Percentiles rank a stretch among this genome's conserved stretches.
Evolutionary conservation across 768 basidiomycete species (phyloP).

Genomic region (Phylloporus arenicola): DNA sequence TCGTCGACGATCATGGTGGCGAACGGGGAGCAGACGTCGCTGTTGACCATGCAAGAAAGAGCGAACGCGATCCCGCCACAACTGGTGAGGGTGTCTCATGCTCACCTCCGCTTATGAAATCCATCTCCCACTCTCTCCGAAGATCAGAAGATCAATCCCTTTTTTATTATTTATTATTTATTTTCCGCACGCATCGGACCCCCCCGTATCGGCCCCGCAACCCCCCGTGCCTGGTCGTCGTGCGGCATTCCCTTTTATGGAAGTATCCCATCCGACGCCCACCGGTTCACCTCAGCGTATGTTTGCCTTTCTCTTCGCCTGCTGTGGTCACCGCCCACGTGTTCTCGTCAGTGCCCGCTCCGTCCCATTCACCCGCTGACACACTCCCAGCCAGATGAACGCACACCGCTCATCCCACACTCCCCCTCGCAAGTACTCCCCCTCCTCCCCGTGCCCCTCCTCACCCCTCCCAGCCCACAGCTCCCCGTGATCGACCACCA

Average conservation of each 20-base stretch:
- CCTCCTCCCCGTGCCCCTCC: not conserved
- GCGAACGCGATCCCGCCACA: slow-evolving; percentile 38
- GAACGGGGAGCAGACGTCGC: slow-evolving; percentile 45
- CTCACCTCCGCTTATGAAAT: slow-evolving; percentile 40
- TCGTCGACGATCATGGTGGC: slow-evolving; percentile 52
- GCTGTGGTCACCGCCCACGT: slow-evolving; percentile 21
- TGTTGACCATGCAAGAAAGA: slow-evolving; percentile 48
- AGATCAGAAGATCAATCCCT: slow-evolving; percentile 30
- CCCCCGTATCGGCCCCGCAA: slow-evolving; percentile 17
- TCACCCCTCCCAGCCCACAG: slow-evolving; percentile 18
- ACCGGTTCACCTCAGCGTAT: slow-evolving; percentile 12
- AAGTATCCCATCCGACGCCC: not conserved
- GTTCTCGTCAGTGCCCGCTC: slow-evolving; percentile 11
- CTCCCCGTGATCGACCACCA: slow-evolving; percentile 43
- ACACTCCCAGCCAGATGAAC: slow-evolving; percentile 15
- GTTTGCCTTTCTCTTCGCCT: slow-evolving; percentile 26
- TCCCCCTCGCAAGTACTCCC: slow-evolving; percentile 20
- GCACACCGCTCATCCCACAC: slow-evolving; percentile 27
- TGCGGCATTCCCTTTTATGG: slow-evolving; percentile 12
- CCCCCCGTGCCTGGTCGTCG: slow-evolving; percentile 29
- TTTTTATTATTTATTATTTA: slow-evolving; percentile 1
- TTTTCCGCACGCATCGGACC: slow-evolving; percentile 27
- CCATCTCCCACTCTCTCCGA: slow-evolving; percentile 23
- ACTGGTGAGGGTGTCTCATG: slow-evolving; percentile 40
- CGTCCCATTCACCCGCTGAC: not conserved